Evolutionary conservation across 345 rosid species (phyloP), one percentile per base, ranked within the genome.

Genomic region (Pistacia integerrima): DNA sequence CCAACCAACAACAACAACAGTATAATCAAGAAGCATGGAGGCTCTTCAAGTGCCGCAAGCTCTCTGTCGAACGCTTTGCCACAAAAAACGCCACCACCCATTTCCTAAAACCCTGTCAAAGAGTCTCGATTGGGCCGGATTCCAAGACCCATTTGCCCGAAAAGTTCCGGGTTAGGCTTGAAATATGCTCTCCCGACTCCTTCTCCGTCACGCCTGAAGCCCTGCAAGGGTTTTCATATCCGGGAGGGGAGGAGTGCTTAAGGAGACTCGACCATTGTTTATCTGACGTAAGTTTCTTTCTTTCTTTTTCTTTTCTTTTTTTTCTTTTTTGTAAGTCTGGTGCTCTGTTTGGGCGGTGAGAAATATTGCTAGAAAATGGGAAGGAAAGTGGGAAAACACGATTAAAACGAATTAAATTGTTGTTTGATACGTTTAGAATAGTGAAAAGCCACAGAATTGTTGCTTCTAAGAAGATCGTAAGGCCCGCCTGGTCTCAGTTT

Each of bases 121-220:
- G 13, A 28, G n/a, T 63, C 38, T 71, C 68, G 20, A 55, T 41
- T 44, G 63, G 73, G 28, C 72, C 79, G 35, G 77, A 65, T 63
- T 78, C 71, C 46, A 78, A 11, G 10, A 73, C 77, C 17, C 83
- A 36, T 3, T 69, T 75, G 36, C 67, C 81, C 33, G 86, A 82
- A 54, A 89, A 83, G 48, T 93, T 93, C 83, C 82, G 76, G 54
- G 94, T 83, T 79, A 84, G 89, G 81, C 91, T 95, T 63, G 99
- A 95, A 87, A 90, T 95, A 33, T 90, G 90, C 87, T 89, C 97
- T 28, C 92, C 96, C 36, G 94, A 95, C 79, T 90, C 94, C 70
- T 95, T 95, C 81, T 87, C 92, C 8, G 83, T 85, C 66, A 86
- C 91, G 52, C 94, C 94, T 12, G 77, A 74, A 71, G 84, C 82